Conservation (phyloP, 2,329 filamentous ascomycete species). For the Aspergillus pseudoterreus region DNA sequence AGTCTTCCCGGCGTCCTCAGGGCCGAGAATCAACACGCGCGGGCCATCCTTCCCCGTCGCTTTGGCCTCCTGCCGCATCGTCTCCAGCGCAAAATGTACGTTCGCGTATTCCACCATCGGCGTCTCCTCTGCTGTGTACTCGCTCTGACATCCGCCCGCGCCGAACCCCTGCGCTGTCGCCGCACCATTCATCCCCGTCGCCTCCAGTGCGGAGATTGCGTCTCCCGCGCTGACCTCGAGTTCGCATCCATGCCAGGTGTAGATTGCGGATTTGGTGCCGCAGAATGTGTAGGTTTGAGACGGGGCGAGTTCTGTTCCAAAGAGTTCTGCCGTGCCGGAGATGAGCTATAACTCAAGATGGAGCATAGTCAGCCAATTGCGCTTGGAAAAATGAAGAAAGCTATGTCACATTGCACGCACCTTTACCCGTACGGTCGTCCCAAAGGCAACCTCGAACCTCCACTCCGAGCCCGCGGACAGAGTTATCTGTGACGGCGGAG, state of each 20-base stretch:
- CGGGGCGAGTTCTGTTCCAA: slow-evolving; percentile 86
- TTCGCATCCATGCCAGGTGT: slow-evolving; percentile 86
- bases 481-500: slow-evolving; percentile 44
- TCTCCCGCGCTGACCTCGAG: slow-evolving; percentile 69
- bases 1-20: slow-evolving; percentile 77
- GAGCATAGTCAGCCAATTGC: slow-evolving; percentile 1
- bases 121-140: slow-evolving; percentile 73
- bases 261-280: slow-evolving; percentile 80
- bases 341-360: slow-evolving; percentile 52
- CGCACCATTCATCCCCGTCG: slow-evolving; percentile 19
- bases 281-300: slow-evolving; percentile 77
- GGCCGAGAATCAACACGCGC: slow-evolving; percentile 78
- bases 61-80: slow-evolving; percentile 61
- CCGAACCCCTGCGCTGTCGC: slow-evolving; percentile 27
- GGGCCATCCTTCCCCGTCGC: slow-evolving; percentile 59
- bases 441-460: slow-evolving; percentile 68
- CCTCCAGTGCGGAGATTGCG: slow-evolving; percentile 39
- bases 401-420: slow-evolving; percentile 29
- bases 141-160: slow-evolving; percentile 61
- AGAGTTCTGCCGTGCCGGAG: slow-evolving; percentile 83
- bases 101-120: slow-evolving; percentile 79
- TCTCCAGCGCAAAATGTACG: slow-evolving; percentile 80
- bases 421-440: slow-evolving; percentile 51
- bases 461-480: slow-evolving; percentile 69
- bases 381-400: background rate